Percentiles rank a stretch among this genome's conserved stretches.
phyloP scores from a whole-genome alignment of 208 protist genomes.

The Borovskyia barvae region DNA sequence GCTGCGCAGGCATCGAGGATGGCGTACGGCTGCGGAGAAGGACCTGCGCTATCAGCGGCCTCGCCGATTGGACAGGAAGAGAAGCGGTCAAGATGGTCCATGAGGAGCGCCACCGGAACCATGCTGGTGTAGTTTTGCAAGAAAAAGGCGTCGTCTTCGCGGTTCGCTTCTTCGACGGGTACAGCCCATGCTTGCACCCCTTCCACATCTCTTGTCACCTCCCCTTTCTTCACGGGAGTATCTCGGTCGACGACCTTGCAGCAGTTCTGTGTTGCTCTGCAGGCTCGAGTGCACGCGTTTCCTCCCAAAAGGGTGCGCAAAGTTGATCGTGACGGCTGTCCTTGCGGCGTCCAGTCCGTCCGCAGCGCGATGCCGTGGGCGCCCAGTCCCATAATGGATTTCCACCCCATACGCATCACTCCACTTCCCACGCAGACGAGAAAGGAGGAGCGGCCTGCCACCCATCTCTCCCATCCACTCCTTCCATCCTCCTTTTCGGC shows the following conservation, averaged over 20 bases:
- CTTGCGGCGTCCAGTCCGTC: conserved; percentile 34
- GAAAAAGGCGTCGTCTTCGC: conserved; percentile 37
- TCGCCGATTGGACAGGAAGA: too few relatives aligned
- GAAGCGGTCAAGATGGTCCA: conserved; percentile 37
- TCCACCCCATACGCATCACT: conserved; percentile 32
- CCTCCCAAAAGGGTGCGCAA: conserved; percentile 17
- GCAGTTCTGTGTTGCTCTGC: not conserved
- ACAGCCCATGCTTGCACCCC: too few relatives aligned
- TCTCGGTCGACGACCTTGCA: not conserved
- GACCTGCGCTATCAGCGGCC: not conserved
- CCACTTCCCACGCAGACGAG: conserved; percentile 37
- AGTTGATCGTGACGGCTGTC: conserved; percentile 33
- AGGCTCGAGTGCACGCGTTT: too few relatives aligned
- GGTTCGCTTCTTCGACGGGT: too few relatives aligned
- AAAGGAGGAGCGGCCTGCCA: conserved; percentile 3
- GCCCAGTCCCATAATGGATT: conserved; percentile 12
- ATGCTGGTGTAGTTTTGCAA: conserved; percentile 84
- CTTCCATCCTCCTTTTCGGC: too few relatives aligned
- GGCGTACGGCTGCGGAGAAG: not conserved
- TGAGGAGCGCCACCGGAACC: conserved; percentile 64
- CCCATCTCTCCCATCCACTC: too few relatives aligned
- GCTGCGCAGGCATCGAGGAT: conserved; percentile 93
- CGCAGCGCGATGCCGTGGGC: conserved; percentile 30
- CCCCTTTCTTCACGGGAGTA: not conserved
- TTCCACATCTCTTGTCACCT: conserved; percentile 3